phyloP scores from a whole-genome alignment of 768 basidiomycete genomes.

The Termitomyces eurrhizus region DNA sequence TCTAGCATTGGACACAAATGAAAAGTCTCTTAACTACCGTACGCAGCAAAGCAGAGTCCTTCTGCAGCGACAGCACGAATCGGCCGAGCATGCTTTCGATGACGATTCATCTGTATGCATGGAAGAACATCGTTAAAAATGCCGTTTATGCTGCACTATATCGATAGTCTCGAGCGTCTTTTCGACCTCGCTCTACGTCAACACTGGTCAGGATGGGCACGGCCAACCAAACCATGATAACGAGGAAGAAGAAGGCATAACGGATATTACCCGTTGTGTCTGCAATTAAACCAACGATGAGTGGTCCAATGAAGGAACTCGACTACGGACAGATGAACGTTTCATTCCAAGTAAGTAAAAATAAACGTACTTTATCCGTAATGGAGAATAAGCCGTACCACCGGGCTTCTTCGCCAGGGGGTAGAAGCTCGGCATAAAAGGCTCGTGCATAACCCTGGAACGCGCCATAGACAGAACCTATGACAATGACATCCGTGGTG shows the following conservation, averaged over 20 bases:
- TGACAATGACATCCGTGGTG: background rate
- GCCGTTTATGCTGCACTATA: slow-evolving; percentile 13
- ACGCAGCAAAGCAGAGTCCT: background rate
- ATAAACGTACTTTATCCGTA: slow-evolving; percentile 69
- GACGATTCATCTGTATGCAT: background rate
- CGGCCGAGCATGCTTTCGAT: background rate
- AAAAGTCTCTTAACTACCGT: background rate
- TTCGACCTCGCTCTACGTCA: slow-evolving; percentile 62
- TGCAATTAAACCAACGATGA: slow-evolving; percentile 83
- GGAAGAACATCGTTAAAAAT: background rate
- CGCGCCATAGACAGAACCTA: slow-evolving; percentile 77
- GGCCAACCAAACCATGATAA: slow-evolving; percentile 76
- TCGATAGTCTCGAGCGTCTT: slow-evolving; percentile 41
- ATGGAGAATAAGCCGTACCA: slow-evolving; percentile 90
- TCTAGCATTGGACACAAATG: background rate
- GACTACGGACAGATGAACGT: slow-evolving; percentile 47
- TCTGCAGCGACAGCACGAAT: background rate
- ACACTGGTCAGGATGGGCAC: slow-evolving; percentile 73
- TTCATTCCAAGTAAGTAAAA: background rate
- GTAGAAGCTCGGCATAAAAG: slow-evolving; percentile 83
- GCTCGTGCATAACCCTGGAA: slow-evolving; percentile 91
- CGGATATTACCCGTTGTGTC: slow-evolving; percentile 91
- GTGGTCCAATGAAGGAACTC: slow-evolving; percentile 87
- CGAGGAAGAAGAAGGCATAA: slow-evolving; percentile 85
- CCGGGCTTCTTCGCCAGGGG: slow-evolving; percentile 82